Base-by-base conservation (phyloP, 768 basidiomycete genomes). In the Hypsizygus marmoreus region DNA sequence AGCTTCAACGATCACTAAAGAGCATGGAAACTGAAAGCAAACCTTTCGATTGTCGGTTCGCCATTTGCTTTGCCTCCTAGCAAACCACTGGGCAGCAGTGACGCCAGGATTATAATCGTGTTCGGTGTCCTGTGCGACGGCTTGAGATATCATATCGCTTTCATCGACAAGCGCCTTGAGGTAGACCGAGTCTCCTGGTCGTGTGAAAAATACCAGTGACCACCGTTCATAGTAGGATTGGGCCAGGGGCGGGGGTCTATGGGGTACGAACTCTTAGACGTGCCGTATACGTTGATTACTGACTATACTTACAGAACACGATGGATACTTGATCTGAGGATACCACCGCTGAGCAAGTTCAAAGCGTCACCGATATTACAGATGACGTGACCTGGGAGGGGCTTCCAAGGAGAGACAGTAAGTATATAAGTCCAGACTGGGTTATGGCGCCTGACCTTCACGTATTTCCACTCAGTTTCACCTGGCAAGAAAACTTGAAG, bases 201-300 rank as follows among this genome's bases (percentile, higher is more conserved):
- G 73, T 1, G 74, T 77, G 64, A 84, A 83, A 61, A 75, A 84
- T 0, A 81, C 81, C 12, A 83, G 66, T 9, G 81, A 84, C 75
- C 76, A 84, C 5, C 82, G 68, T 31, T 75, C 74, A 38, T 68
- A 59, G 10, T 65, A 54, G 4, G 58, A 66, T 60, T 84, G 84
- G 4, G 58, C 62, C 6, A 76, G 73, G 0, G 83, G 82, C 0
- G 84, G 77, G 7, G 77, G 73, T 8, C 65, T 66, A 34, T 10
- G 10, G 23, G 37, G 11, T 19, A 1, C 23, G 34, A n/a, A n/a
- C n/a, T n/a, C 11, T 23, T 38, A 12, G 33, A 23, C 16, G 68
- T 29, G 12, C 9, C 16, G 16, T 13, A 19, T 10, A 19, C 8
- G 16, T 13, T 4, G 12, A 29, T 20, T 22, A 12, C 10, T 30